A percentile compares a stretch with the other conserved stretches of the same genome.
phyloP scores from a whole-genome alignment of 768 basidiomycete species.

The Obba rivulosa region DNA sequence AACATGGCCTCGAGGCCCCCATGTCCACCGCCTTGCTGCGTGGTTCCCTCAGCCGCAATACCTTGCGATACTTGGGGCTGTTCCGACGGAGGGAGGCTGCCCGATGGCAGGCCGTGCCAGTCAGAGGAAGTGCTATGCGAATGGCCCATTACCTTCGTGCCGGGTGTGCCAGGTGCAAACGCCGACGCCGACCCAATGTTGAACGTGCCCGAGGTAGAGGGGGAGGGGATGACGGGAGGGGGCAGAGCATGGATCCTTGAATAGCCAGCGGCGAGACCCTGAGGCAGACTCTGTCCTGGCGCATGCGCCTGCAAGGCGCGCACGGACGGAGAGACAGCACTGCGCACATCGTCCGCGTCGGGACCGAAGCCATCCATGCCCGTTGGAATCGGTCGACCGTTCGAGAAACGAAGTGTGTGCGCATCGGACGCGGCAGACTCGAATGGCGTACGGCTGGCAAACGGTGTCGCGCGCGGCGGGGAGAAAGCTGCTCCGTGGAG shows the following conservation, averaged over 20 bases:
- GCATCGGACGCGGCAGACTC: slow-evolving; percentile 28
- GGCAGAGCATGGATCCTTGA: slow-evolving; percentile 80
- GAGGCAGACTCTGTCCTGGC: slow-evolving; percentile 86
- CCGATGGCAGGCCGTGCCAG: slow-evolving; percentile 27
- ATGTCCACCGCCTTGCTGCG: slow-evolving; percentile 1
- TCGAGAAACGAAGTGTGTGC: slow-evolving; percentile 31
- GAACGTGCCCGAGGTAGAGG: slow-evolving; percentile 27
- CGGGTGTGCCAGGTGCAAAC: slow-evolving; percentile 13
- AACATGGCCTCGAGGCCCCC: slow-evolving; percentile 46
- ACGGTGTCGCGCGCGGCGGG: slow-evolving; percentile 19
- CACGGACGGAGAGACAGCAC: slow-evolving; percentile 56
- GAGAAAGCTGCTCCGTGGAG: slow-evolving; percentile 19
- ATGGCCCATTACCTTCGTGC: slow-evolving; percentile 19
- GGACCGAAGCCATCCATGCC: slow-evolving; percentile 15
- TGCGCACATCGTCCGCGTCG: slow-evolving; percentile 23
- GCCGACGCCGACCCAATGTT: slow-evolving; percentile 1
- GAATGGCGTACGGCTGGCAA: slow-evolving; percentile 17
- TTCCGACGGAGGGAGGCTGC: slow-evolving; percentile 14
- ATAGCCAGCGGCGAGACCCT: slow-evolving; percentile 87
- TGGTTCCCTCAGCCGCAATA: slow-evolving; percentile 7
- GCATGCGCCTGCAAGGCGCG: slow-evolving; percentile 84
- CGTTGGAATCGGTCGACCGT: slow-evolving; percentile 27
- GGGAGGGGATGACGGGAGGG: slow-evolving; percentile 30
- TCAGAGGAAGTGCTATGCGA: slow-evolving; percentile 19
- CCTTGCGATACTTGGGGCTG: slow-evolving; percentile 12